A percentile compares a stretch with the other conserved stretches of the same genome.
These are phyloP conservation scores for Cystofilobasidium ferigula DNA, from an alignment of 768 basidiomycete genomes.

Conservation along the genomic window DNA sequence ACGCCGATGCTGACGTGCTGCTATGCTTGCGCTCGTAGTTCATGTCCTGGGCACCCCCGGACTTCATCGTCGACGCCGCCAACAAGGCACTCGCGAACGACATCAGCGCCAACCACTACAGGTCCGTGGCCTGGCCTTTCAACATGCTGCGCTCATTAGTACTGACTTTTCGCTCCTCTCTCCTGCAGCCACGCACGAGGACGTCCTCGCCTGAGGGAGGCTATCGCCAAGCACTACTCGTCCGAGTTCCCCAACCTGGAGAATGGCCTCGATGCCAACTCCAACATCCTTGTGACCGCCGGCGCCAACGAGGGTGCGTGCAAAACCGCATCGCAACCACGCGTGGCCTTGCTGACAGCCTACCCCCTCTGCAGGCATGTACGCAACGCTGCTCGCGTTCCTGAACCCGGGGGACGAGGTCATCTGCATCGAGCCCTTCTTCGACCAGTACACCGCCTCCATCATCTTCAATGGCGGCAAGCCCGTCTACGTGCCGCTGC, in stretches of 20 bases:
- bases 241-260: conserved; percentile 44
- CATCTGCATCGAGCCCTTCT: conserved; percentile 97
- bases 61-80: conserved; percentile 35
- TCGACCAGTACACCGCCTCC: conserved; percentile 58
- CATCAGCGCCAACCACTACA: conserved; percentile 39
- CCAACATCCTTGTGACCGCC: conserved; percentile 85
- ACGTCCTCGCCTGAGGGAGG: conserved; percentile 71
- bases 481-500: conserved; percentile 88
- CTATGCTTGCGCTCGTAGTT: not conserved
- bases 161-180: not conserved
- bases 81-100: conserved; percentile 34
- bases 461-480: conserved; percentile 88
- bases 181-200: conserved; percentile 53
- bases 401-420: conserved; percentile 88
- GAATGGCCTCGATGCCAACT: conserved; percentile 60
- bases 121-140: conserved; percentile 19
- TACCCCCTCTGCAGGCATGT: conserved; percentile 55
- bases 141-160: conserved; percentile 41
- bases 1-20: not conserved
- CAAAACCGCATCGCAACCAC: not conserved
- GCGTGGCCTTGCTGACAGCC: not conserved
- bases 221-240: conserved; percentile 70
- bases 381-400: conserved; percentile 85
- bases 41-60: conserved; percentile 37
- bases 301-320: conserved; percentile 89